Conservation (phyloP, 495 filamentous ascomycete species). For the Astrocystis sublimbata region DNA sequence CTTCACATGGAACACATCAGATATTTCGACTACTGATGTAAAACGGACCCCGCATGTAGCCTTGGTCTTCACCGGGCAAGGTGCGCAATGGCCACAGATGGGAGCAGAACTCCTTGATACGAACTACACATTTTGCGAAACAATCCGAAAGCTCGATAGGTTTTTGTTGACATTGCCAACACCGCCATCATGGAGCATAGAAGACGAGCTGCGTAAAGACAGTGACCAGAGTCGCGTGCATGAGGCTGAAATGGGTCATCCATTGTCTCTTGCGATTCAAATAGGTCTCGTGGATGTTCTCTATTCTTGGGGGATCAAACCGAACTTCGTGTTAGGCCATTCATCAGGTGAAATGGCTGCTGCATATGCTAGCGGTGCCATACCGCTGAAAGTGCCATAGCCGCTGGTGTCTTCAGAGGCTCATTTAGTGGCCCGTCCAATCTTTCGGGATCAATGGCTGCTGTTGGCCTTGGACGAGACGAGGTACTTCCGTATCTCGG, state of each 20-base stretch:
- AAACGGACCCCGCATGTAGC: conserved; percentile 14
- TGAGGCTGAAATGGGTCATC: conserved; percentile 38
- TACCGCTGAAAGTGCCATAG: conserved; percentile 33
- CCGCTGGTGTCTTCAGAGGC: conserved; percentile 37
- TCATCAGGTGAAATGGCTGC: conserved; percentile 47
- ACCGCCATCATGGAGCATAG: background rate
- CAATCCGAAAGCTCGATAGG: background rate
- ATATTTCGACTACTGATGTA: background rate
- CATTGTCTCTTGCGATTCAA: conserved; percentile 47
- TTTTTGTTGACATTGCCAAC: background rate
- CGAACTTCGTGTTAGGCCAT: conserved; percentile 41
- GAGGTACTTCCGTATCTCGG: conserved; percentile 26
- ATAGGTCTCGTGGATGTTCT: conserved; percentile 54
- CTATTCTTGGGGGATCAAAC: conserved; percentile 43
- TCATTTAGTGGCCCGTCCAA: conserved; percentile 13
- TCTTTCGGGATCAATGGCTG: conserved; percentile 41
- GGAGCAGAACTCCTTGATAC: conserved; percentile 20
- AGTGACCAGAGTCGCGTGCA: conserved; percentile 27
- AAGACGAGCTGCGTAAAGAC: conserved; percentile 19
- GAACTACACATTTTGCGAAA: background rate
- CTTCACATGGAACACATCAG: background rate
- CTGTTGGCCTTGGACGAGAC: conserved; percentile 35
- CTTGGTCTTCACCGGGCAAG: conserved; percentile 31
- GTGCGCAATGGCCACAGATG: conserved; percentile 35
- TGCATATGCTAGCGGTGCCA: conserved; percentile 38